phyloP scores from a whole-genome alignment of 2,329 filamentous ascomycete species.

The Bipolaris bicolor region DNA sequence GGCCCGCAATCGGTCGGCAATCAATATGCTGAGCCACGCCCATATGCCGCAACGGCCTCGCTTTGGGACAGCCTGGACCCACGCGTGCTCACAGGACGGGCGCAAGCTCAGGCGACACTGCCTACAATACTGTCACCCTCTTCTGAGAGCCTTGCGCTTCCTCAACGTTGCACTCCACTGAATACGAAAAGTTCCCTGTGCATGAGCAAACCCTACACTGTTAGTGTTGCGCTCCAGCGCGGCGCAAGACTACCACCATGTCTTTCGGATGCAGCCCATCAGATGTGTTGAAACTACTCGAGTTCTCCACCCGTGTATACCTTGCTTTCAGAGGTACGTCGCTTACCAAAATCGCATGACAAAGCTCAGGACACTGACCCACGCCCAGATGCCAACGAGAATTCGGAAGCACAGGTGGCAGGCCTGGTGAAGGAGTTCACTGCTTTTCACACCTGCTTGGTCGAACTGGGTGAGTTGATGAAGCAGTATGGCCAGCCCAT shows the following conservation, averaged over 20 bases:
- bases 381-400: constrained; percentile 41
- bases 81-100: constrained; percentile 3
- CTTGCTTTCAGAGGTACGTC: constrained; percentile 42
- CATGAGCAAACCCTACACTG: constrained; percentile 28
- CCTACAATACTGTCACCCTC: constrained; percentile 15
- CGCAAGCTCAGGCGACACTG: constrained; percentile 17
- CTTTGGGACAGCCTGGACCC: constrained; percentile 19
- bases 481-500: constrained; percentile 41
- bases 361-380: constrained; percentile 14
- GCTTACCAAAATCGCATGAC: neutral
- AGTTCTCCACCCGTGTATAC: constrained; percentile 42
- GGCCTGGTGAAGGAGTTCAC: constrained; percentile 40
- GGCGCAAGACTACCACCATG: constrained; percentile 30
- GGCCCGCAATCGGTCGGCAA: constrained; percentile 10
- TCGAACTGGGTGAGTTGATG: constrained; percentile 39
- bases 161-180: constrained; percentile 21
- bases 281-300: constrained; percentile 41
- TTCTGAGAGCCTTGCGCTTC: constrained; percentile 21
- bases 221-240: constrained; percentile 38
- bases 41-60: constrained; percentile 15
- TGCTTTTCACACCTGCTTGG: constrained; percentile 38
- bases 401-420: constrained; percentile 42
- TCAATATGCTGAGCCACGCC: constrained; percentile 26
- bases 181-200: constrained; percentile 15
- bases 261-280: constrained; percentile 42